A percentile compares a stretch with the other conserved stretches of the same genome.
Evolutionary conservation across 176 grass and related monocot species (phyloP).

Genomic region (Oryza glaberrima): DNA sequence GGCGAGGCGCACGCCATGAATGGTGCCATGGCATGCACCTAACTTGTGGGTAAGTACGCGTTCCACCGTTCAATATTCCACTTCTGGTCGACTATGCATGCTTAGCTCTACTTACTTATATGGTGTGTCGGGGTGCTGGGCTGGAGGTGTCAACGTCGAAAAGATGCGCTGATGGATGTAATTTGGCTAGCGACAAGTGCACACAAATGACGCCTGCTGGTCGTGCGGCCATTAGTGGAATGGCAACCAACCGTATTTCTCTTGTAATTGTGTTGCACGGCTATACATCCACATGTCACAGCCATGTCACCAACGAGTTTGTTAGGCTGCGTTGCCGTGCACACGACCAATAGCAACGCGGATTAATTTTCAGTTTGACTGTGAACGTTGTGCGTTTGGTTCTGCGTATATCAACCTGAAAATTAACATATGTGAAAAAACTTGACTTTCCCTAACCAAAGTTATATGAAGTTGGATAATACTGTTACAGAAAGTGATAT

Average conservation of each 20-base stretch:
- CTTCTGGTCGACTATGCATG: background rate
- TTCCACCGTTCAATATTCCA: background rate
- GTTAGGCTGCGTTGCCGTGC: background rate
- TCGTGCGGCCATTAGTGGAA: background rate
- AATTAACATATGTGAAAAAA: too few relatives aligned
- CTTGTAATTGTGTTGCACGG: background rate
- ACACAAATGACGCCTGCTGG: background rate
- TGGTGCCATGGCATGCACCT: conserved; percentile 17
- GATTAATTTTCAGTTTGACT: too few relatives aligned
- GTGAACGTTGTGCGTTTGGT: too few relatives aligned
- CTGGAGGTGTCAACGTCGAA: background rate
- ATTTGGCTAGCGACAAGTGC: background rate
- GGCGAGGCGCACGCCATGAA: background rate
- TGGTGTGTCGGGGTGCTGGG: too few relatives aligned
- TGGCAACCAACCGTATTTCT: conserved; percentile 30
- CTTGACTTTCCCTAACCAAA: too few relatives aligned
- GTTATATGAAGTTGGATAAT: too few relatives aligned
- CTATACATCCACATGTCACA: background rate
- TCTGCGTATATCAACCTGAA: too few relatives aligned
- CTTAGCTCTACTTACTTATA: background rate
- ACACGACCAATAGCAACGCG: too few relatives aligned
- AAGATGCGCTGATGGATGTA: background rate
- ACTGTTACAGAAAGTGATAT: too few relatives aligned
- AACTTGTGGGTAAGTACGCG: background rate
- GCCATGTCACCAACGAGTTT: background rate